Percentiles rank a stretch among this genome's conserved stretches.
Evolutionary conservation across 495 filamentous ascomycete genomes (phyloP).

Genomic region (Hyaloscypha hepaticicola): DNA sequence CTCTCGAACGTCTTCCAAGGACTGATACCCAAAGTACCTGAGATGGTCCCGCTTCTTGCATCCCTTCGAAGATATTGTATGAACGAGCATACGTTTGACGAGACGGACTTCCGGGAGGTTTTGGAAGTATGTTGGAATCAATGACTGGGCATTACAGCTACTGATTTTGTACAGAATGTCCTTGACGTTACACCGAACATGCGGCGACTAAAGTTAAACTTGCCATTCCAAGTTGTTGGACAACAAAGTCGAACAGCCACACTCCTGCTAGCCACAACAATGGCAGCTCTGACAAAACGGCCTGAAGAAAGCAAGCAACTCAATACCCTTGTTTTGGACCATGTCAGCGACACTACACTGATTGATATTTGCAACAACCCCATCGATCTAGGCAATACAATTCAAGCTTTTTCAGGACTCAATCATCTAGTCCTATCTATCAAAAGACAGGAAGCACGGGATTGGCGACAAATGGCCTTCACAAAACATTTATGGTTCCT

Average conservation of each 20-base stretch:
- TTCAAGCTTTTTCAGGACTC: constrained; percentile 19
- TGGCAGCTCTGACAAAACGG: constrained; percentile 24
- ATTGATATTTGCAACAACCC: constrained; percentile 29
- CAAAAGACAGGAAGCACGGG: constrained; percentile 28
- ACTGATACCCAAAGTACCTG: constrained; percentile 23
- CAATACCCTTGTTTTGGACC: constrained; percentile 32
- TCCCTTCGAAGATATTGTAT: constrained; percentile 31
- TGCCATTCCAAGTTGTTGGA: constrained; percentile 32
- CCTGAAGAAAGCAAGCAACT: constrained; percentile 19
- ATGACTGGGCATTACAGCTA: not conserved
- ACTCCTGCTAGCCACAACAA: constrained; percentile 25
- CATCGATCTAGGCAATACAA: constrained; percentile 28
- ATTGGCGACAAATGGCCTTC: constrained; percentile 13
- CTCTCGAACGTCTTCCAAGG: constrained; percentile 29
- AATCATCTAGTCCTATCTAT: constrained; percentile 28
- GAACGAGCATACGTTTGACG: constrained; percentile 28
- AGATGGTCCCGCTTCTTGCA: constrained; percentile 23
- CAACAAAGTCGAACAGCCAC: constrained; percentile 24
- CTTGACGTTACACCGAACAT: constrained; percentile 21
- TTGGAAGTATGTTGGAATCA: constrained; percentile 18
- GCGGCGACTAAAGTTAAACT: constrained; percentile 26
- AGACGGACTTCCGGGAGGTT: constrained; percentile 23
- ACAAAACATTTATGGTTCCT: constrained; percentile 29
- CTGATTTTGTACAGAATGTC: constrained; percentile 16
- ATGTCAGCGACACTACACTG: constrained; percentile 29